These are phyloP conservation scores for Backusella mclennaniae DNA, from an alignment of 192 early-diverging fungal genomes.

Conservation along the genomic window DNA sequence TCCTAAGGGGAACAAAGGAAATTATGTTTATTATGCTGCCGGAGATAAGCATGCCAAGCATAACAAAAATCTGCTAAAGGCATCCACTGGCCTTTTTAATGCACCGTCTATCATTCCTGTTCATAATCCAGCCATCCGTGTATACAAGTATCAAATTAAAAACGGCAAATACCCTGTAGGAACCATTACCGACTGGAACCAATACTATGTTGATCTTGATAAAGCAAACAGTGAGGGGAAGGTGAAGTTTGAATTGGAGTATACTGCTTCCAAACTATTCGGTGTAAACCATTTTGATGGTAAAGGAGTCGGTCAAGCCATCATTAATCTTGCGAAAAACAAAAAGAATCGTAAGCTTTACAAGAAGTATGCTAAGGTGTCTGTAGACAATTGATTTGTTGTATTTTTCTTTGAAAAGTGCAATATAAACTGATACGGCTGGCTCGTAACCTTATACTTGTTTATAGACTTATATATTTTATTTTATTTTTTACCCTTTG, in stretches of 20 bases:
- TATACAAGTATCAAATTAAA: constrained; percentile 36
- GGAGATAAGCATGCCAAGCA: background rate
- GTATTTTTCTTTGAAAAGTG: background rate
- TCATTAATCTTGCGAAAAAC: background rate
- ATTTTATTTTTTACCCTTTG: background rate
- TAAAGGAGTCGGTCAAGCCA: background rate
- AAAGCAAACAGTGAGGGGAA: constrained; percentile 5
- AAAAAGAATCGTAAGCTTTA: background rate
- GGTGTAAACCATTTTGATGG: constrained; percentile 12
- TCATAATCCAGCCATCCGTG: constrained; percentile 38
- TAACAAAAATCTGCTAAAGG: background rate
- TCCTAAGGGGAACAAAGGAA: background rate
- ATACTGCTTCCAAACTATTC: constrained; percentile 16
- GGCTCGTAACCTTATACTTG: background rate
- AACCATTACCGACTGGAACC: constrained; percentile 14
- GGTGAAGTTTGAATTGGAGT: constrained; percentile 22
- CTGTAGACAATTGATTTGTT: background rate
- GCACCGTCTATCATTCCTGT: constrained; percentile 42
- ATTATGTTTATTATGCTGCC: background rate
- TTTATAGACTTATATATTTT: background rate
- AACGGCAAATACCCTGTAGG: constrained; percentile 5
- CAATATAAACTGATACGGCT: background rate
- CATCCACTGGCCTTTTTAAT: constrained; percentile 28
- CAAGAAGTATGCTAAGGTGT: background rate
- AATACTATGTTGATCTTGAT: constrained; percentile 26